Evolutionary conservation across 805 yeast genomes (phyloP).

Genomic region (Candida railenensis): DNA sequence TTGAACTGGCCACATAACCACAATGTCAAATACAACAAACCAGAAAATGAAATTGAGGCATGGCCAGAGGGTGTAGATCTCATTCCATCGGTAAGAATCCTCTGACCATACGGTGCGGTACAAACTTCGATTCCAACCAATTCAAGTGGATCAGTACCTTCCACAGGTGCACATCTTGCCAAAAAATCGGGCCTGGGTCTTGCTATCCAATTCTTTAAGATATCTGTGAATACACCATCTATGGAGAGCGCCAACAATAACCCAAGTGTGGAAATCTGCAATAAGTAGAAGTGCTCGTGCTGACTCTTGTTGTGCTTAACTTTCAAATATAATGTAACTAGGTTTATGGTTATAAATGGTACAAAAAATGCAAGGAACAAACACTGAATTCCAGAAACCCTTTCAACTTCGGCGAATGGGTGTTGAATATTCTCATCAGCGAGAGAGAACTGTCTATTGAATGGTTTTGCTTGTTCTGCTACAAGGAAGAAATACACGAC

Average conservation of each 20-base stretch:
- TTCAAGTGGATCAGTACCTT: conserved; percentile 21
- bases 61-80: conserved; percentile 61
- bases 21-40: conserved; percentile 45
- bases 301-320: conserved; percentile 3
- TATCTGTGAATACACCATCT: conserved; percentile 35
- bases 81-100: conserved; percentile 48
- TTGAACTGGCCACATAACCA: conserved; percentile 48
- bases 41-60: conserved; percentile 51
- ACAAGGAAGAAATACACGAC: conserved; percentile 25
- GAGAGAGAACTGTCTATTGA: conserved; percentile 32
- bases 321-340: conserved; percentile 10
- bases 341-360: conserved; percentile 21
- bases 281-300: conserved; percentile 17
- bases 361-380: conserved; percentile 24
- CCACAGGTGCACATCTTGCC: conserved; percentile 29
- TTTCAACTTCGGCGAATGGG: conserved; percentile 31
- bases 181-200: conserved; percentile 37
- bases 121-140: conserved; percentile 29
- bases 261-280: conserved; percentile 31
- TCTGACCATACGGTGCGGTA: conserved; percentile 30
- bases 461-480: conserved; percentile 34
- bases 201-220: conserved; percentile 34
- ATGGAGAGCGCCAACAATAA: conserved; percentile 25
- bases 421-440: conserved; percentile 32
- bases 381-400: conserved; percentile 30